Conservation (phyloP, 148 eudicot species). For the Camellia sinensis region DNA sequence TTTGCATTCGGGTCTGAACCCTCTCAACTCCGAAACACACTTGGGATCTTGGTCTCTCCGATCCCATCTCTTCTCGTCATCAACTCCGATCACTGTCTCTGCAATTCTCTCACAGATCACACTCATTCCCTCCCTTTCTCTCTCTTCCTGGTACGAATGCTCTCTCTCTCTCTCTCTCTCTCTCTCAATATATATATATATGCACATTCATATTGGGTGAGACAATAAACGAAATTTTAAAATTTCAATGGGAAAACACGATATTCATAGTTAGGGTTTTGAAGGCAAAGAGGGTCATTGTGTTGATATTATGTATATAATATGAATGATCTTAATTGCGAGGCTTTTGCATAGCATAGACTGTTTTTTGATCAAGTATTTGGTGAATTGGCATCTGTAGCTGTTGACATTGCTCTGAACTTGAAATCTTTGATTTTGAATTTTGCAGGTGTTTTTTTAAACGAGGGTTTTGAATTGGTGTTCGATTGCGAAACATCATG, state of each 20-base stretch:
- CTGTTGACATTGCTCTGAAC: background rate
- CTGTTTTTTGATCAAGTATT: background rate
- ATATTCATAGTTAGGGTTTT: background rate
- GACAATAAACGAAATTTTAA: background rate
- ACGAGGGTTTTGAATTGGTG: slow-evolving; percentile 13
- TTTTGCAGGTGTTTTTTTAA: slow-evolving; percentile 13
- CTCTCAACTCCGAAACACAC: background rate
- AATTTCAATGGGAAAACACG: background rate
- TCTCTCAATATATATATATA: background rate
- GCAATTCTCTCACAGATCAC: background rate
- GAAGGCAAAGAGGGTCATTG: too few species aligned
- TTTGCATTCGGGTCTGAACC: background rate
- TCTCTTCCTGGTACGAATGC: background rate
- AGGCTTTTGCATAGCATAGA: background rate
- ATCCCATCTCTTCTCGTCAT: background rate
- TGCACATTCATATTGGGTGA: background rate
- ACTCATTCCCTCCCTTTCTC: background rate
- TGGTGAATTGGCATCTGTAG: background rate
- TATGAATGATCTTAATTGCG: background rate
- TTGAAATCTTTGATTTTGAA: background rate
- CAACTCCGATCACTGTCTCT: background rate
- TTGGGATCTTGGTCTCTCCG: background rate
- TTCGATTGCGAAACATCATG: slow-evolving; percentile 20
- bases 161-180: background rate
- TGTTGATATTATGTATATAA: background rate